Conservation (phyloP, 2,329 filamentous ascomycete genomes). For the Shiraia bambusicola region DNA sequence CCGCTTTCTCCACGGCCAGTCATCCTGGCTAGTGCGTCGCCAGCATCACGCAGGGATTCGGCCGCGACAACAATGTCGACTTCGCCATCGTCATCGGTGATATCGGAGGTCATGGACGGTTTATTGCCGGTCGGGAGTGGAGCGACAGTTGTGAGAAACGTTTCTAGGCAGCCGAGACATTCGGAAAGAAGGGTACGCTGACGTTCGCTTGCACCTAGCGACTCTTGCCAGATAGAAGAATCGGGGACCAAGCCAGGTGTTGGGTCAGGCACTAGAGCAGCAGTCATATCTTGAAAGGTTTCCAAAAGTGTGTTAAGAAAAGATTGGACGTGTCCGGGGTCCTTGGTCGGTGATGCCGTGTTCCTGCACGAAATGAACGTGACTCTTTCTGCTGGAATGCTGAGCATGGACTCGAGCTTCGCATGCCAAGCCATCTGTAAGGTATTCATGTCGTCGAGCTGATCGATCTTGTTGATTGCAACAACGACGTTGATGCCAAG, state of each 20-base stretch:
- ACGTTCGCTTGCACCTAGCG: constrained; percentile 86
- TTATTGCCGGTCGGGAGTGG: constrained; percentile 8
- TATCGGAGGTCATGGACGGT: constrained; percentile 1
- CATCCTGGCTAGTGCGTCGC: constrained; percentile 65
- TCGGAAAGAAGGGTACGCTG: constrained; percentile 78
- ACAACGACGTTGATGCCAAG: constrained; percentile 58
- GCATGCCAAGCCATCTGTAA: constrained; percentile 20
- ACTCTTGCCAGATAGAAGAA: constrained; percentile 72
- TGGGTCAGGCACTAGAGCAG: constrained; percentile 47
- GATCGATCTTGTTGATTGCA: constrained; percentile 63
- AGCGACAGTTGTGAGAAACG: constrained; percentile 66
- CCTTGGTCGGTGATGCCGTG: constrained; percentile 51
- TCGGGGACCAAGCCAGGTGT: constrained; percentile 51
- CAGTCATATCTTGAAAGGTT: constrained; percentile 71
- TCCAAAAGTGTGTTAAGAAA: constrained; percentile 68
- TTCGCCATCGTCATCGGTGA: constrained; percentile 45
- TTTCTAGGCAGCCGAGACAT: constrained; percentile 70
- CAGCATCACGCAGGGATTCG: constrained; percentile 70
- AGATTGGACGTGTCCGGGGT: constrained; percentile 66
- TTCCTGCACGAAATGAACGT: constrained; percentile 73
- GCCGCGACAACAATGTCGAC: constrained; percentile 87
- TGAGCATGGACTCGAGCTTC: constrained; percentile 23
- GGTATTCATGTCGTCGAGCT: constrained; percentile 42
- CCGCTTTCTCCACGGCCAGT: constrained; percentile 82
- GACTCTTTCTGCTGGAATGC: constrained; percentile 46